Conservation (phyloP, 768 basidiomycete genomes). For the Lactarius sp. region DNA sequence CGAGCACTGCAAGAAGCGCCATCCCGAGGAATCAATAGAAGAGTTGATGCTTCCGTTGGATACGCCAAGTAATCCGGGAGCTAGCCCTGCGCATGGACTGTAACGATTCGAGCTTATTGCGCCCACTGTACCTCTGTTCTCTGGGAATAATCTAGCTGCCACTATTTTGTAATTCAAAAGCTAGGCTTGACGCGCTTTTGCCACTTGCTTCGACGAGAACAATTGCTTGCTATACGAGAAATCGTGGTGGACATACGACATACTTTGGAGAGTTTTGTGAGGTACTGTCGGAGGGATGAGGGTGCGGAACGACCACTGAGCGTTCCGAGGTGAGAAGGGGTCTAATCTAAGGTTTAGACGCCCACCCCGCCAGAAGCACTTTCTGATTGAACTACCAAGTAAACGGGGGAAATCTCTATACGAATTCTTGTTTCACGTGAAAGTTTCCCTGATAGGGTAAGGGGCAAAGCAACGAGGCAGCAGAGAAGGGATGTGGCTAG, state of each 20-base stretch:
- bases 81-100: not conserved
- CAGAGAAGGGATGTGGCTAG: not conserved
- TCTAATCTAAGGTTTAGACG: not conserved
- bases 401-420: not conserved
- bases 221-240: not conserved
- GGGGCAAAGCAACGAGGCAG: not conserved
- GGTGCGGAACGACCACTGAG: not conserved
- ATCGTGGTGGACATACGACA: not conserved
- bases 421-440: constrained; percentile 5
- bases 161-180: not conserved
- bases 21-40: constrained; percentile 3
- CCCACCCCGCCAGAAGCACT: not conserved
- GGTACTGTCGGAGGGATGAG: not conserved
- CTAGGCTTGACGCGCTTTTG: not conserved
- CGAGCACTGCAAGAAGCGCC: constrained; percentile 22
- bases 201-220: not conserved
- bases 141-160: not conserved
- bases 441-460: not conserved
- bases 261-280: not conserved
- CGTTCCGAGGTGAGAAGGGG: not conserved
- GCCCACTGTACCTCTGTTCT: not conserved
- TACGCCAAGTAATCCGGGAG: not conserved
- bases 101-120: not conserved
- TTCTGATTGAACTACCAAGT: constrained; percentile 12
- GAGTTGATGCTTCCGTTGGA: constrained; percentile 1